These are phyloP conservation scores for Lavandula angustifolia DNA, from an alignment of 257 asterid genomes.

Conservation along the genomic window DNA sequence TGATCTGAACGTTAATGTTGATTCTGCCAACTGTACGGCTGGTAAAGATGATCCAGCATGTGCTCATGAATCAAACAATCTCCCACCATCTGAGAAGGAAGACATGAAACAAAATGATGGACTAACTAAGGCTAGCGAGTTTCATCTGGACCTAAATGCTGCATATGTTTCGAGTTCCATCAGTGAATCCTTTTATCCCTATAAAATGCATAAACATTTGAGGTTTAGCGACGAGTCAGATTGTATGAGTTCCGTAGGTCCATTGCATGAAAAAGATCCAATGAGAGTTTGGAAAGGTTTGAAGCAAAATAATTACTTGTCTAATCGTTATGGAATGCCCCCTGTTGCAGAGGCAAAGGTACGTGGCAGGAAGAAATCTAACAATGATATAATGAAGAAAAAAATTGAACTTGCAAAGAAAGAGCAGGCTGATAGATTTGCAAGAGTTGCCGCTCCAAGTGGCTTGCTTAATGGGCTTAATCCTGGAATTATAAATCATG, in stretches of 20 bases:
- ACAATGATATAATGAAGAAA: conserved; percentile 52
- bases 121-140: conserved; percentile 40
- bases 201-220: conserved; percentile 37
- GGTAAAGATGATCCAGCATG: conserved; percentile 32
- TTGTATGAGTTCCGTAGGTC: conserved; percentile 76
- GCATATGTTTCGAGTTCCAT: conserved; percentile 58
- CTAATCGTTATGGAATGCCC: conserved; percentile 48
- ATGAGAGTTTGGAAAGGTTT: conserved; percentile 77
- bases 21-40: conserved; percentile 31
- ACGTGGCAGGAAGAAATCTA: conserved; percentile 63
- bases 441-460: conserved; percentile 89
- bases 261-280: conserved; percentile 59
- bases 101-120: conserved; percentile 6
- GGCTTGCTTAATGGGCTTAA: conserved; percentile 89
- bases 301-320: conserved; percentile 78
- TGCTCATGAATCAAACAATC: conserved; percentile 35
- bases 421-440: conserved; percentile 84
- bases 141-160: conserved; percentile 64
- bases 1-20: conserved; percentile 59
- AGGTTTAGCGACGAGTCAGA: conserved; percentile 62
- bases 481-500: conserved; percentile 96
- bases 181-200: conserved; percentile 43
- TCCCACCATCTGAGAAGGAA: conserved; percentile 33
- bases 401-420: conserved; percentile 77
- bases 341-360: conserved; percentile 57